Base-by-base conservation (phyloP, 2,329 filamentous ascomycete species). In the Pestalotiopsis sp. region DNA sequence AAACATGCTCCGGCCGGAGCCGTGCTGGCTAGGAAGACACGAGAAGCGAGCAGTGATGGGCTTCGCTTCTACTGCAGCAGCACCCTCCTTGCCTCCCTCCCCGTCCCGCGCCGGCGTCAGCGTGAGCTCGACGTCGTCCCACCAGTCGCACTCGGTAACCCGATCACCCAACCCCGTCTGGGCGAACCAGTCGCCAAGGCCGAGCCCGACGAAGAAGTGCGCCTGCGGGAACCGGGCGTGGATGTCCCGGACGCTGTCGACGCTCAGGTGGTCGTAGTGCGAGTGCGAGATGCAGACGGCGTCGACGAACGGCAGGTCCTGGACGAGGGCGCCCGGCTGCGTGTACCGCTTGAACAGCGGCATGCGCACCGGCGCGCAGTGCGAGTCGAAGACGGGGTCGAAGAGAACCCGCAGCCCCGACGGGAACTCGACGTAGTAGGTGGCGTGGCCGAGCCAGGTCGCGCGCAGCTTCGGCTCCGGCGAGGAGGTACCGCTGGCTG, bases 371-470 rank as follows among this genome's bases (percentile, higher is more conserved):
- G 95, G 95, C 38, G 91, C 91, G 82, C 95, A 98, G 74, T 93
- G 90, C 71, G 94, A 90, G 78, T 95, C 93, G 73, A 98, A 97
- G 41, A 98, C 95, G 1, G 95, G 95, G 76, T 98, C 95, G 78
- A 97, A 98, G 3, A 98, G 88, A 3, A 97, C 93, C 67, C 95
- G 90, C 66, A 98, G 84, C 0, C 95, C 95, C 14, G 88, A 87
- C 1, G 94, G 94, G 75, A 95, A 98, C 80, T 98, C 95, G 73
- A 97, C 89, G 76, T 93, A 95, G 83, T 94, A 97, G 83, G 94
- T 97, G 3, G 95, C 95, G 79, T 98, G 95, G 45, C 95, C 95
- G 2, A 98, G 89, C 95, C 95, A 98, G 56, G 95, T 98, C 41
- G 95, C 93, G 66, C 94, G 90, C 27, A 98, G 86, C 56, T 87